These are phyloP conservation scores for Verbascum thapsus DNA, from an alignment of 257 asterid species.

Conservation along the genomic window DNA sequence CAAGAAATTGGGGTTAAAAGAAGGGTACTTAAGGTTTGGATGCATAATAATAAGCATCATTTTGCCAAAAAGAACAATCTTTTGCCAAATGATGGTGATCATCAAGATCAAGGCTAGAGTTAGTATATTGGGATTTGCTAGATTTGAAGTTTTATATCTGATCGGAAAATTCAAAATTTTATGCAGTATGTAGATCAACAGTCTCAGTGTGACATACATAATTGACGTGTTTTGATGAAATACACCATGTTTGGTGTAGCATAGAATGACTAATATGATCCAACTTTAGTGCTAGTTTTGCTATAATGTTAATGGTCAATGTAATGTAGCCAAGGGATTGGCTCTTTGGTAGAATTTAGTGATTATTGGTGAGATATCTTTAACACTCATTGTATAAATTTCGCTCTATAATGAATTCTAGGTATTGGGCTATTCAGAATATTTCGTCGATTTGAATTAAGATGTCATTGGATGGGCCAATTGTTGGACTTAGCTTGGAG, in stretches of 20 bases:
- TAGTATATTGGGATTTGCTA: background rate
- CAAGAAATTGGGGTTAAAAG: conserved; percentile 60
- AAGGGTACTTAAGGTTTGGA: conserved; percentile 64
- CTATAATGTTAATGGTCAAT: background rate
- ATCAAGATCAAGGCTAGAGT: conserved; percentile 32
- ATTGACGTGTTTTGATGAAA: no score
- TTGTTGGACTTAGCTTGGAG: background rate
- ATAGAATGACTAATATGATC: no score
- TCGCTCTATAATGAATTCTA: no score
- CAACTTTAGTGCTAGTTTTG: background rate
- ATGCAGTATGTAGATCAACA: no score
- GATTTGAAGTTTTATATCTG: background rate
- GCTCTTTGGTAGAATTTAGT: background rate
- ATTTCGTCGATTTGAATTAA: no score
- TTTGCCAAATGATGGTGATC: background rate
- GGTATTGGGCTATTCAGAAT: no score
- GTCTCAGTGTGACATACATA: no score
- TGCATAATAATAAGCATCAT: conserved; percentile 62
- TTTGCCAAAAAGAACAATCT: conserved; percentile 45
- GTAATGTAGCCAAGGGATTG: background rate
- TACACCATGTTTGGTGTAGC: no score
- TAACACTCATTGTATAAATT: no score
- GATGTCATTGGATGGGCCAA: no score
- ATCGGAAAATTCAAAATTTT: no score
- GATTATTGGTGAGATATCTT: no score